Percentiles rank a stretch among this genome's conserved stretches.
These are phyloP conservation scores for Arthroderma sp. DNA, from an alignment of 2,329 filamentous ascomycete species.

Conservation along the genomic window DNA sequence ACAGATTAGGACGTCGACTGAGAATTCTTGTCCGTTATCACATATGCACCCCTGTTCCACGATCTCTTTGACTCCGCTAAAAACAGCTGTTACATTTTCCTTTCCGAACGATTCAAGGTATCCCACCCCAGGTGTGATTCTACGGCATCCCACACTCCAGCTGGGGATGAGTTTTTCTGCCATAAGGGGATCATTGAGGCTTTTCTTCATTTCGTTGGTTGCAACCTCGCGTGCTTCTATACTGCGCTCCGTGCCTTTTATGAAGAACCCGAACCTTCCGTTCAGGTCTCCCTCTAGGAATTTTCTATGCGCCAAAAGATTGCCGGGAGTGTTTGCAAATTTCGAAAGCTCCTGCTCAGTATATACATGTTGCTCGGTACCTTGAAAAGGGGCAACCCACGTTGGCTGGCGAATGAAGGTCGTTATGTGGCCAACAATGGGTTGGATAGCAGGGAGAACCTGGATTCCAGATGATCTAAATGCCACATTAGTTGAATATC, in stretches of 20 bases:
- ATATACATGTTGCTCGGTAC: neutral
- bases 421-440: slow-evolving; percentile 2
- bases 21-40: slow-evolving; percentile 41
- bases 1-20: slow-evolving; percentile 53
- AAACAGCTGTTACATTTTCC: slow-evolving; percentile 13
- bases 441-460: slow-evolving; percentile 24
- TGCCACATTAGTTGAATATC: neutral
- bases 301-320: slow-evolving; percentile 20
- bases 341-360: neutral
- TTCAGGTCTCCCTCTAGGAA: slow-evolving; percentile 14
- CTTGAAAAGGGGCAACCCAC: neutral
- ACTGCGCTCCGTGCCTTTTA: neutral
- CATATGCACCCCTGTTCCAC: slow-evolving; percentile 13
- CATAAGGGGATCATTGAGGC: slow-evolving; percentile 4
- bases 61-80: slow-evolving; percentile 8
- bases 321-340: neutral
- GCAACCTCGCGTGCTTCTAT: neutral
- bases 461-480: slow-evolving; percentile 27
- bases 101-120: slow-evolving; percentile 17
- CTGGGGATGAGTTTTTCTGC: slow-evolving; percentile 18
- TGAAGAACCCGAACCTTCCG: neutral
- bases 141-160: slow-evolving; percentile 23
- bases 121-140: slow-evolving; percentile 26
- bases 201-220: slow-evolving; percentile 1
- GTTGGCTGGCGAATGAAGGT: slow-evolving; percentile 15